phyloP scores from a whole-genome alignment of 352 stramenopile genomes.

The Pythium diclinum region DNA sequence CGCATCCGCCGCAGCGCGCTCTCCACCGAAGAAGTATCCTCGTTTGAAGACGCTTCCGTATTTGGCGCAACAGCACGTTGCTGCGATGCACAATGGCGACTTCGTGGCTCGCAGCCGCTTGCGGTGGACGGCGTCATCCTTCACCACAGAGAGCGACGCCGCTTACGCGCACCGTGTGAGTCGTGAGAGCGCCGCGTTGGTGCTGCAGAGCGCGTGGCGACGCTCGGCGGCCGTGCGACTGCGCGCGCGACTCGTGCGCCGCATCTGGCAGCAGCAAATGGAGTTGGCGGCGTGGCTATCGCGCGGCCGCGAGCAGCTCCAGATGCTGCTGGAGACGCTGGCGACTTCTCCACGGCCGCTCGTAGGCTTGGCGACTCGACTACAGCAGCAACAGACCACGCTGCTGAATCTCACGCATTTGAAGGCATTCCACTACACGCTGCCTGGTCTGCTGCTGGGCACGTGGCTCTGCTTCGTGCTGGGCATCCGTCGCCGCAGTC shows the following conservation, averaged over 20 bases:
- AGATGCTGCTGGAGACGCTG: constrained; percentile 7
- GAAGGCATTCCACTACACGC: constrained; percentile 28
- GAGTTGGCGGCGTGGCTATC: constrained; percentile 40
- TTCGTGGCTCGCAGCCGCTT: constrained; percentile 45
- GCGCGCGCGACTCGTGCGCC: constrained; percentile 22
- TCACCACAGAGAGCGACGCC: constrained; percentile 22
- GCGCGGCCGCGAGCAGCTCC: constrained; percentile 10
- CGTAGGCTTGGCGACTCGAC: neutral
- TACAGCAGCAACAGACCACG: neutral
- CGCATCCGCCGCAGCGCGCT: neutral
- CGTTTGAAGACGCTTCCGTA: constrained; percentile 48
- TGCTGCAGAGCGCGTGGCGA: constrained; percentile 52
- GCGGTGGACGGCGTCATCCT: constrained; percentile 30
- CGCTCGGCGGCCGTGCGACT: constrained; percentile 28
- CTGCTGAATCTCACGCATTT: constrained; percentile 1
- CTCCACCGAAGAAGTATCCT: constrained; percentile 17
- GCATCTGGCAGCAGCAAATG: constrained; percentile 43
- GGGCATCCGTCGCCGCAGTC: constrained; percentile 18
- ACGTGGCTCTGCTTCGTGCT: constrained; percentile 43
- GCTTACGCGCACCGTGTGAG: constrained; percentile 23
- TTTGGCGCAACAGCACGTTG: constrained; percentile 39
- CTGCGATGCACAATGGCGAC: constrained; percentile 33
- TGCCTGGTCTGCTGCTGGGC: constrained; percentile 36
- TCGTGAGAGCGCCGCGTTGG: constrained; percentile 37
- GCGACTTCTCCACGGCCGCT: neutral